Base-by-base conservation (phyloP, 73 alveolate genomes). In the Breviolum minutum region DNA sequence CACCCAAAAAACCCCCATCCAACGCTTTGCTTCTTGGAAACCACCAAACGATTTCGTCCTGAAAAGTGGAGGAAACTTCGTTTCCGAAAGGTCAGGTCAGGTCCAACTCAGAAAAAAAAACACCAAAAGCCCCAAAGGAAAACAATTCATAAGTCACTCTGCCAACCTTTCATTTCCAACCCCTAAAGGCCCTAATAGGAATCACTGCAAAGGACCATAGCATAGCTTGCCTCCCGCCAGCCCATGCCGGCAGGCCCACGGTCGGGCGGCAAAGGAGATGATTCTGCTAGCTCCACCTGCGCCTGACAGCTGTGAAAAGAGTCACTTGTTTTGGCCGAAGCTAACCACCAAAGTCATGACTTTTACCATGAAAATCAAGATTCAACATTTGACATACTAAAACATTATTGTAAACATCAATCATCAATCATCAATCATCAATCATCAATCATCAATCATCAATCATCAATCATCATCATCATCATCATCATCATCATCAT, bases 181-280 rank as follows among this genome's bases (percentile, higher is more conserved):
- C 77, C 77, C 77, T 68, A 22, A 40, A 40, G 54, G 54, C 54
- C 32, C 83, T 10, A 73, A 73, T 27, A 24, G 14, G n/a, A 14
- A 32, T 24, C 69, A 30, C 27, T 8, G 40, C 77, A 24, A 26
- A 24, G 94, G 54, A 0, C 88, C n/a, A n/a, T n/a, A n/a, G n/a
- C n/a, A n/a, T 8, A 8, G 27, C 88, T 77, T 62, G 87, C 98
- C 98, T 92, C 98, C 81, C 98, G 98, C 62, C 77, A 84, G 62
- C 98, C 98, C 98, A 92, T 92, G 27, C 89, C 98, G 8, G 98
- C 98, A 7, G 98, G 98, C 6, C 98, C 98, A n/a, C 98, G 77
- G 68, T 92, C 98, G 6, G 98, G 98, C 29, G 98, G 98, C 98
- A 92, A 32, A 68, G 98, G 98, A 66, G 98, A 92, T 63, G 91